Evolutionary conservation across 1,139 yeast species (phyloP).

Genomic region (Geotrichum aggregatum): DNA sequence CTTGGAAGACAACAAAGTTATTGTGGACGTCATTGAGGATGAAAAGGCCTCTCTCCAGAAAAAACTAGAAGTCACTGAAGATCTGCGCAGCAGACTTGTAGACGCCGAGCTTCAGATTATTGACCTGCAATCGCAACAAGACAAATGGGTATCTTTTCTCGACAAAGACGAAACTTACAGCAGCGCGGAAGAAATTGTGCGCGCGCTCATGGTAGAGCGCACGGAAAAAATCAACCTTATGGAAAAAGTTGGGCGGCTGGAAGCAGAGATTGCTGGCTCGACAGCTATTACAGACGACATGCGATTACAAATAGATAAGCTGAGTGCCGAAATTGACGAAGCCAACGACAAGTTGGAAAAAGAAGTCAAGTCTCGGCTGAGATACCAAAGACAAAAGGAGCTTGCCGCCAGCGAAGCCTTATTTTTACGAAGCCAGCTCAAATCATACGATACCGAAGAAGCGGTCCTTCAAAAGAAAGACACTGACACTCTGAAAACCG

Average conservation of each 20-base stretch:
- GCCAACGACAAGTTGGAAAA: constrained; percentile 35
- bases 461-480: constrained; percentile 28
- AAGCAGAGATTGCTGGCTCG: constrained; percentile 35
- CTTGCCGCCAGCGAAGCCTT: constrained; percentile 60
- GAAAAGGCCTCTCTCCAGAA: constrained; percentile 46
- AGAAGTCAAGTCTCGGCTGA: constrained; percentile 39
- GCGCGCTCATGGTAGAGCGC: constrained; percentile 34
- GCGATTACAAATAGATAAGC: constrained; percentile 36
- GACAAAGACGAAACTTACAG: constrained; percentile 33
- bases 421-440: constrained; percentile 50
- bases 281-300: constrained; percentile 34
- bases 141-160: constrained; percentile 39
- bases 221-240: constrained; percentile 36
- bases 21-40: constrained; percentile 50
- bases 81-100: constrained; percentile 47
- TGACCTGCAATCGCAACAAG: constrained; percentile 45
- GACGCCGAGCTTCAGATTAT: constrained; percentile 53
- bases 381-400: constrained; percentile 52
- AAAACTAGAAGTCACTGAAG: constrained; percentile 45
- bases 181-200: constrained; percentile 37
- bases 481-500: constrained; percentile 28
- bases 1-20: constrained; percentile 43
- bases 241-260: constrained; percentile 37
- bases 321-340: constrained; percentile 40
- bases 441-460: constrained; percentile 39